Evolutionary conservation across 1,284 basidiomycete species (phyloP), one percentile per base, ranked within the genome.

Genomic region (Rugosomyces carneus): DNA sequence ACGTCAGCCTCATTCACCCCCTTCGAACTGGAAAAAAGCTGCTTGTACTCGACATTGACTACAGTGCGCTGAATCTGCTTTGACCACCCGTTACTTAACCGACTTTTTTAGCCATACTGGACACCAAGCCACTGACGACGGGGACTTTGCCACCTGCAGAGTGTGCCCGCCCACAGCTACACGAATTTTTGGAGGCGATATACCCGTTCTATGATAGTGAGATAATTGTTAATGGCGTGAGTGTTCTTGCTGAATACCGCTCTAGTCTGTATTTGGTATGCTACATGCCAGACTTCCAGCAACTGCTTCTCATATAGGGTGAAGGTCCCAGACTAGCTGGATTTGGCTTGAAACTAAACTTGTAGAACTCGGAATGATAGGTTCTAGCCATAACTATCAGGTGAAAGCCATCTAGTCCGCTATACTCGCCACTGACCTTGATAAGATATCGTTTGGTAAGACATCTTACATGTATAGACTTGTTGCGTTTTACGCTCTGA

Each of bases 311-410:
- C 35, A 23, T 19, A 10, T 26, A 23, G 27, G 21, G 9, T 29
- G 23, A 39, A 83, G 82, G 89, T 89, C 82, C 2, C 83, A 88
- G 64, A 94, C 91, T 0, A 84, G 80, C 51, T 93, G 91, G 91
- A 73, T 90, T 40, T 95, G 91, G 91, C 72, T 95, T 21, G 93
- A 96, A 64, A 81, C 83, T 24, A 96, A 95, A 66, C 73, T 96
- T 3, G 80, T 89, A 13, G 92, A 95, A 63, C 74, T 95, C 19
- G 88, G 80, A 19, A 89, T 94, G 81, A 68, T 95, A 15, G 89
- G 89, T 16, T 71, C 75, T 0, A 76, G 76, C 37, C 70, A 71
- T 42, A 77, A 75, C 54, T 93, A 93, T 63, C 78, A 89, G 70
- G 84, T 85, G 4, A n/a, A 19, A 43, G 18, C 26, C 40, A 7